Evolutionary conservation across 1,284 basidiomycete genomes (phyloP).

Genomic region (Filobasidium uniguttulatum): DNA sequence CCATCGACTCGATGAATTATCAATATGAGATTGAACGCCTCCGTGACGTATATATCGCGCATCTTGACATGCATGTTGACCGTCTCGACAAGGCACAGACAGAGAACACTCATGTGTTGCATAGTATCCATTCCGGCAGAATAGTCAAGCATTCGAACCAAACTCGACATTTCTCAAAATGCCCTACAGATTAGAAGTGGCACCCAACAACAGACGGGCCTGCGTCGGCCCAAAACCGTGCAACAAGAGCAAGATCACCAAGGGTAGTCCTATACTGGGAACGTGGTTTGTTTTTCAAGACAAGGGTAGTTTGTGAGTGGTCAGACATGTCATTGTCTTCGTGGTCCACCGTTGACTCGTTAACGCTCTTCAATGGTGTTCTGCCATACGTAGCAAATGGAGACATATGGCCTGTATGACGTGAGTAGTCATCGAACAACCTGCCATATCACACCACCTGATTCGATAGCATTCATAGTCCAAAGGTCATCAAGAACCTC

Average conservation of each 20-base stretch:
- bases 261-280: slow-evolving; percentile 10
- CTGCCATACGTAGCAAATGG: slow-evolving; percentile 5
- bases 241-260: slow-evolving; percentile 14
- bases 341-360: not conserved
- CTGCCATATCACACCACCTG: not conserved
- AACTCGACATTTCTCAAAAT: not conserved
- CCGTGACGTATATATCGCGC: not conserved
- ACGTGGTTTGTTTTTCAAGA: slow-evolving; percentile 14
- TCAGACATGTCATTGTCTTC: not conserved
- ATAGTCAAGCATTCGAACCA: not conserved
- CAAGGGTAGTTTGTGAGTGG: slow-evolving; percentile 6
- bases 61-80: not conserved
- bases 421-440: not conserved
- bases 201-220: slow-evolving; percentile 7
- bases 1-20: not conserved
- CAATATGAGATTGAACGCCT: not conserved
- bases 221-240: slow-evolving; percentile 13
- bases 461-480: not conserved
- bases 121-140: no score
- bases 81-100: not conserved
- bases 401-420: slow-evolving; percentile 14
- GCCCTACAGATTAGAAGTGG: slow-evolving; percentile 12
- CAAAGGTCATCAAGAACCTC: slow-evolving; percentile 9
- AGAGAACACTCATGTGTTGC: no score
- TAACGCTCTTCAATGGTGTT: not conserved